Percentiles rank a stretch among this genome's conserved stretches.
Conservation (phyloP, 2,329 filamentous ascomycete genomes). For the Teratosphaeria nubilosa region DNA sequence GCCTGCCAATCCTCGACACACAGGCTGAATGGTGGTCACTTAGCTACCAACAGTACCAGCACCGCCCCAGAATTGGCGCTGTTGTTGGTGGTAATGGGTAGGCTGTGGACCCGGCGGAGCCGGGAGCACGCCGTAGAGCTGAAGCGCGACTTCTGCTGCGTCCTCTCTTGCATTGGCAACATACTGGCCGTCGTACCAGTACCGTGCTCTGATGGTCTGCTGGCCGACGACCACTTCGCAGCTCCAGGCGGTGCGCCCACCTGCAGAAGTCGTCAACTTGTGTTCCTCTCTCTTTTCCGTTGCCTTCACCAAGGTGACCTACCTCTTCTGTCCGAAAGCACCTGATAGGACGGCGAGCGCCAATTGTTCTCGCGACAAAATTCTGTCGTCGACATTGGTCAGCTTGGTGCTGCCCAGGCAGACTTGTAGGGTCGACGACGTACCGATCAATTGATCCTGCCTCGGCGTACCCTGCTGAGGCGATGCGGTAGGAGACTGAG, state of each 20-base stretch:
- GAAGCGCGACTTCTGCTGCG: constrained; percentile 72
- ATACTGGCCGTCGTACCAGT: constrained; percentile 85
- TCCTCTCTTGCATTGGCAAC: constrained; percentile 83
- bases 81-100: constrained; percentile 16
- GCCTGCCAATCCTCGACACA: background rate
- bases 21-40: background rate
- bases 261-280: constrained; percentile 35
- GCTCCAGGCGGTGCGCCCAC: constrained; percentile 85
- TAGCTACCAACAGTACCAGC: background rate
- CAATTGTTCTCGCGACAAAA: constrained; percentile 18
- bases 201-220: constrained; percentile 58
- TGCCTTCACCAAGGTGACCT: constrained; percentile 17
- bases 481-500: constrained; percentile 4
- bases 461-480: constrained; percentile 12
- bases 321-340: constrained; percentile 68
- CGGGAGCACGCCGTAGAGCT: constrained; percentile 37
- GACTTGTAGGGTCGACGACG: constrained; percentile 3
- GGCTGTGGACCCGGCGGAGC: constrained; percentile 11
- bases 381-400: constrained; percentile 9
- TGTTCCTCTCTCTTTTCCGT: background rate
- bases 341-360: constrained; percentile 43
- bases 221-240: constrained; percentile 65
- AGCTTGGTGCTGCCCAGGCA: constrained; percentile 3
- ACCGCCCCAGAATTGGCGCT: constrained; percentile 2
- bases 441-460: constrained; percentile 26